Evolutionary conservation across 768 basidiomycete genomes (phyloP), one percentile per base, ranked within the genome.

Genomic region (Auricularia sp.): DNA sequence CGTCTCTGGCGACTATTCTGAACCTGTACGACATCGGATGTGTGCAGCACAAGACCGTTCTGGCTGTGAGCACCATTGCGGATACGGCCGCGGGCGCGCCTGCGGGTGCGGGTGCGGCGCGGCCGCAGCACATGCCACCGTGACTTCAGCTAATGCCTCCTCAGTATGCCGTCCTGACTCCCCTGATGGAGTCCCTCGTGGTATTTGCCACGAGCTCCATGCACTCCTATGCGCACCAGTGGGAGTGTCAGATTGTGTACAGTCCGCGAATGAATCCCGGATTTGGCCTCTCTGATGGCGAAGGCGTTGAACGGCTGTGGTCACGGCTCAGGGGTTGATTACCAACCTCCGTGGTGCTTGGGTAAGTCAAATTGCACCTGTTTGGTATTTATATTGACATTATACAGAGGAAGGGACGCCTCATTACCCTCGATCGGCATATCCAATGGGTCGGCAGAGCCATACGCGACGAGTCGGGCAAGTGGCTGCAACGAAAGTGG

Each of bases 281-380:
- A 8, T 63, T 76, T 44, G 76, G 78, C 0, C 59, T 78, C 3
- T 71, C 73, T 0, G 75, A 79, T 65, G 73, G 75, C 10, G 77
- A 79, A 64, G 75, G 75, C 0, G 68, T 72, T 1, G 76, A 79
- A 62, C 58, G 72, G 18, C 61, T 72, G 0, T 80, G 77, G 78
- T 59, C 56, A 8, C 29, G 29, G 10, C 3, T 59, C 11, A 8
- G 56, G 13, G 33, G 16, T 6, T 59, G 7, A 59, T 59, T 16
- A 35, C 21, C 34, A 59, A 18, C 6, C 13, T 34, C 3, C 5
- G 56, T 1, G 34, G 13, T 6, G 6, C 34, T 24, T 6, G 3
- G 21, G 56, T 59, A 24, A 13, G 56, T 13, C 24, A 2, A 7
- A 10, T 39, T 1, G 7, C 37, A 13, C 37, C 13, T 39, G 37